A percentile compares a stretch with the other conserved stretches of the same genome.
Conservation (phyloP, 352 stramenopile species). For the Pythium utonaiense region DNA sequence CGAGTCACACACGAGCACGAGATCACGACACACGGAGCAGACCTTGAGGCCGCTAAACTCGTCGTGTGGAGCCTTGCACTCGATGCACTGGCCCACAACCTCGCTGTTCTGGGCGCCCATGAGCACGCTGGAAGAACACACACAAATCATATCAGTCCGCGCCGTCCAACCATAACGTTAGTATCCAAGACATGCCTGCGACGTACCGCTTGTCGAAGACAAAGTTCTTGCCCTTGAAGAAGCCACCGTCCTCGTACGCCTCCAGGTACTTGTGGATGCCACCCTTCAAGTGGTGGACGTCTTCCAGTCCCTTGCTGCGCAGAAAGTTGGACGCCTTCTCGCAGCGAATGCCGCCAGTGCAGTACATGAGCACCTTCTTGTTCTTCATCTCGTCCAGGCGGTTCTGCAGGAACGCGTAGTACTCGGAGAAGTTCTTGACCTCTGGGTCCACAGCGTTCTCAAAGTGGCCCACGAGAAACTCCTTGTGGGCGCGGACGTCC, state of each 20-base stretch:
- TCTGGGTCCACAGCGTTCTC: slow-evolving; percentile 67
- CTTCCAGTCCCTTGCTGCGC: slow-evolving; percentile 52
- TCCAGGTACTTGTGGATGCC: slow-evolving; percentile 86
- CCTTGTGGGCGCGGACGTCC: slow-evolving; percentile 78
- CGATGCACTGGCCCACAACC: slow-evolving; percentile 70
- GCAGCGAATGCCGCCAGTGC: slow-evolving; percentile 79
- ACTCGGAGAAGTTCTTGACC: slow-evolving; percentile 74
- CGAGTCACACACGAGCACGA: slow-evolving; percentile 61
- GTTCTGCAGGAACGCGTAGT: slow-evolving; percentile 60
- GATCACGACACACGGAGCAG: slow-evolving; percentile 67
- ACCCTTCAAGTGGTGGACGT: slow-evolving; percentile 77
- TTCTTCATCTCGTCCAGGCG: slow-evolving; percentile 56
- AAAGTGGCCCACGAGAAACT: slow-evolving; percentile 79
- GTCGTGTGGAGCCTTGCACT: slow-evolving; percentile 39
- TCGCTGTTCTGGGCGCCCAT: slow-evolving; percentile 34
- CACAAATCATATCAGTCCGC: slow-evolving; percentile 1
- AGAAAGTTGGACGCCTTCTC: slow-evolving; percentile 85
- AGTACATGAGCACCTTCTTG: slow-evolving; percentile 85
- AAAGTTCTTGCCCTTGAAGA: slow-evolving; percentile 85
- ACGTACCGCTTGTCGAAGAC: slow-evolving; percentile 80
- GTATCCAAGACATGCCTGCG: slow-evolving; percentile 37
- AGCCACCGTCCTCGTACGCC: slow-evolving; percentile 58
- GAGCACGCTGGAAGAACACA: slow-evolving; percentile 26
- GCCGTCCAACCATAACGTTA: background rate
- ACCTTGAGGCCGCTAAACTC: slow-evolving; percentile 46